phyloP scores from a whole-genome alignment of 192 early-diverging fungal species.

The Podochytrium sp. region DNA sequence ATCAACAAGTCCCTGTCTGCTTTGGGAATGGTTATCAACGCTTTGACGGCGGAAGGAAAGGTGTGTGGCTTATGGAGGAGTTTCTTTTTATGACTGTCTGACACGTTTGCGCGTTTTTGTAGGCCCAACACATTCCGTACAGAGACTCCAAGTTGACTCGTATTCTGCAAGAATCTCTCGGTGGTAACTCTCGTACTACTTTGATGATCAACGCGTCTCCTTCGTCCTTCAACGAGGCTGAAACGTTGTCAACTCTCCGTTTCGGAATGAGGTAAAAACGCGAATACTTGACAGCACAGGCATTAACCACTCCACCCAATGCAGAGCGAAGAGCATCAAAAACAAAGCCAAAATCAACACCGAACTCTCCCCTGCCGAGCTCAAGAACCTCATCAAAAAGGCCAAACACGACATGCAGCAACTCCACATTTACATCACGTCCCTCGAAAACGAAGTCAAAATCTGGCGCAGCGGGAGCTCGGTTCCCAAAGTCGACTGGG shows the following conservation, averaged over 20 bases:
- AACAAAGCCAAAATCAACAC: conserved; percentile 99
- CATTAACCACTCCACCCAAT: background rate
- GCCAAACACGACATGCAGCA: conserved; percentile 79
- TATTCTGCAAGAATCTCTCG: conserved; percentile 98
- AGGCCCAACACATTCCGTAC: conserved; percentile 97
- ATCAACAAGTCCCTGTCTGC: conserved; percentile 99
- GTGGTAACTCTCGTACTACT: conserved; percentile 99
- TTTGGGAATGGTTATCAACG: conserved; percentile 99
- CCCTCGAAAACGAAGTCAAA: conserved; percentile 86
- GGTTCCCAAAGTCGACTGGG: conserved; percentile 48
- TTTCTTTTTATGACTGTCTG: background rate
- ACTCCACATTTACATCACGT: conserved; percentile 81
- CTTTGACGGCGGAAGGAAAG: conserved; percentile 98
- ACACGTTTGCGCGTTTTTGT: background rate
- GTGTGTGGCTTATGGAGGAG: conserved; percentile 38
- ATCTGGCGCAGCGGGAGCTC: conserved; percentile 75
- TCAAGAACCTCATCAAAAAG: conserved; percentile 93
- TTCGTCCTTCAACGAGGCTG: conserved; percentile 94
- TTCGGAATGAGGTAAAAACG: conserved; percentile 81
- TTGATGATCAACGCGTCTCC: conserved; percentile 99
- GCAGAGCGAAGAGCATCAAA: conserved; percentile 96
- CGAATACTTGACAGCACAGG: background rate
- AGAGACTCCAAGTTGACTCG: conserved; percentile 98
- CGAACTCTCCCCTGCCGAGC: conserved; percentile 91
- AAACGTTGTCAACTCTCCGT: conserved; percentile 90